These are phyloP conservation scores for Leishmania guyanensis DNA, from an alignment of 208 protist genomes.

Conservation along the genomic window DNA sequence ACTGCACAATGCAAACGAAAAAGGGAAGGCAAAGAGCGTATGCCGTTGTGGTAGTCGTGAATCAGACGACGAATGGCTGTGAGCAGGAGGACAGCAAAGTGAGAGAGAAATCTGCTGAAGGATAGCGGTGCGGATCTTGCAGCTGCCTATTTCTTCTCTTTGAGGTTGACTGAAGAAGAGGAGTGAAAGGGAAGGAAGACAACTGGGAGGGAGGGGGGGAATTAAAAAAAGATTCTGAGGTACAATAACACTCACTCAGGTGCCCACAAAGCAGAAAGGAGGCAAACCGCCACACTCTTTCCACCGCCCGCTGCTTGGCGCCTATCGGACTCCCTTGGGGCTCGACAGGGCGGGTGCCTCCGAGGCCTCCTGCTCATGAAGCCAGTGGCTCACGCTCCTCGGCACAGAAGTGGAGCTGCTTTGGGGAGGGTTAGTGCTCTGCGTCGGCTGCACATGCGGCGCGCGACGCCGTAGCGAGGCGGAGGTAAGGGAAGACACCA, in stretches of 20 bases:
- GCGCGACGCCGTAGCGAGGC: constrained; percentile 20
- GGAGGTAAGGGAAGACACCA: constrained; percentile 30
- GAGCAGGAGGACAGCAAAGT: not conserved
- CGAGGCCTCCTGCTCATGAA: constrained; percentile 16
- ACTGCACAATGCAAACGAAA: not conserved
- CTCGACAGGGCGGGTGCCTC: not conserved
- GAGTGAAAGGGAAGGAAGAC: not conserved
- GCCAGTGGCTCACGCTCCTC: constrained; percentile 20
- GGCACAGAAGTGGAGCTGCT: not conserved
- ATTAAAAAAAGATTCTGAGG: constrained; percentile 9
- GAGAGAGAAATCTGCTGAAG: not conserved
- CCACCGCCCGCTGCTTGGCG: not conserved
- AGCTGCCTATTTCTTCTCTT: not conserved
- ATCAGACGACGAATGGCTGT: not conserved
- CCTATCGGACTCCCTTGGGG: constrained; percentile 2
- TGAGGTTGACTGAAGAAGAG: not conserved
- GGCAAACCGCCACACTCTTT: not conserved
- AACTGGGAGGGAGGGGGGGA: not conserved
- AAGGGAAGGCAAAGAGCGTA: not conserved
- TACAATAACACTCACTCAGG: not conserved
- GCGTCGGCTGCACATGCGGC: constrained; percentile 12
- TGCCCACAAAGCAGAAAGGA: not conserved
- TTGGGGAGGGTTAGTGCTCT: not conserved
- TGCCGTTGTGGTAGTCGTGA: not conserved
- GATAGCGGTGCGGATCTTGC: not conserved